A percentile compares a stretch with the other conserved stretches of the same genome.
phyloP scores from a whole-genome alignment of 2,329 filamentous ascomycete genomes.

The Colletotrichum sp. region DNA sequence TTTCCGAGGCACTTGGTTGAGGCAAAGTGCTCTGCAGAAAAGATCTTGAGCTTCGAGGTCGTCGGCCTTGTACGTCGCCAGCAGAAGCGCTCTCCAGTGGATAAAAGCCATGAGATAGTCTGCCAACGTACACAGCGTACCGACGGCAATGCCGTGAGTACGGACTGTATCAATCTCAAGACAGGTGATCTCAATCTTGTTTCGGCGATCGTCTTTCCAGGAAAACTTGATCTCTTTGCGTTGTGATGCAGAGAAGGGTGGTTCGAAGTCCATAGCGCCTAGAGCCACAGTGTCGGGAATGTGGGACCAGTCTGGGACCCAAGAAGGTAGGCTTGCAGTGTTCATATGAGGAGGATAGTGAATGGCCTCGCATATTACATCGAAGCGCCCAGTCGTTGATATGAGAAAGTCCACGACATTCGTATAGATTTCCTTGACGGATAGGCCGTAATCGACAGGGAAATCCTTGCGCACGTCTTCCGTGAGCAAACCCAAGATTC shows the following conservation, averaged over 20 bases:
- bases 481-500: slow-evolving; percentile 35
- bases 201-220: slow-evolving; percentile 27
- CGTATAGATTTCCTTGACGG: slow-evolving; percentile 36
- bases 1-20: slow-evolving; percentile 25
- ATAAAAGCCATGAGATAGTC: slow-evolving; percentile 41
- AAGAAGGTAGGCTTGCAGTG: slow-evolving; percentile 32
- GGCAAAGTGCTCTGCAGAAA: slow-evolving; percentile 33
- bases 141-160: slow-evolving; percentile 29
- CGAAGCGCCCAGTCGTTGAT: slow-evolving; percentile 26
- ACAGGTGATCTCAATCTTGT: slow-evolving; percentile 32
- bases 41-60: slow-evolving; percentile 22
- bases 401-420: slow-evolving; percentile 36
- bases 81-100: slow-evolving; percentile 34
- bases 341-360: slow-evolving; percentile 31
- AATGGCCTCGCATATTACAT: slow-evolving; percentile 39
- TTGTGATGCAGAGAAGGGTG: slow-evolving; percentile 26
- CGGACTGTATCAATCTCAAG: slow-evolving; percentile 30
- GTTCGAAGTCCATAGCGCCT: slow-evolving; percentile 17
- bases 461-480: slow-evolving; percentile 30
- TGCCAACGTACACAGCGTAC: slow-evolving; percentile 27
- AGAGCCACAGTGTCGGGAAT: slow-evolving; percentile 18
- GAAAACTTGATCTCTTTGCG: slow-evolving; percentile 22
- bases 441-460: slow-evolving; percentile 32
- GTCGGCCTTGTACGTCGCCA: slow-evolving; percentile 10
- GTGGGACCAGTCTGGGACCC: slow-evolving; percentile 40